Conservation (phyloP, 805 yeast species). For the Komagataella mondaviorum region DNA sequence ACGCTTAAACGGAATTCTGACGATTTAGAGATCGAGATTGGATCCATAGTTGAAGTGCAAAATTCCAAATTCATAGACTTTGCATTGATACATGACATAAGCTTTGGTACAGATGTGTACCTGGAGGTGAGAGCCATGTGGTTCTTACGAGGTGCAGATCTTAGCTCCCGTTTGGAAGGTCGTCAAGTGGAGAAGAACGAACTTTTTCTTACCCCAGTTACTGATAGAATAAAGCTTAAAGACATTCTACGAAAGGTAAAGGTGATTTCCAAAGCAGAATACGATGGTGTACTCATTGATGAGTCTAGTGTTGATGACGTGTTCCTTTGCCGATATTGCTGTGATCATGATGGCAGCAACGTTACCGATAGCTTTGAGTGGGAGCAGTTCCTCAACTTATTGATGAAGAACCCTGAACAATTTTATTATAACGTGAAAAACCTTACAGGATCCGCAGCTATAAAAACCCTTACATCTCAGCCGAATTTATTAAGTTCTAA, state of each 20-base stretch:
- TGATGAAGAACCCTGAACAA: conserved; percentile 14
- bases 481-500: not conserved
- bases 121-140: conserved; percentile 35
- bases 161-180: conserved; percentile 17
- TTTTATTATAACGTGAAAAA: conserved; percentile 18
- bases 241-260: conserved; percentile 30
- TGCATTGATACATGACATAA: conserved; percentile 37
- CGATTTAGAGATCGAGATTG: conserved; percentile 33
- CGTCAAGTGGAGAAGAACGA: conserved; percentile 24
- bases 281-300: conserved; percentile 19
- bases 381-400: conserved; percentile 15
- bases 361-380: conserved; percentile 26
- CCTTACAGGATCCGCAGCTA: conserved; percentile 15
- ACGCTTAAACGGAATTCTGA: conserved; percentile 28
- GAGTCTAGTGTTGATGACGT: conserved; percentile 18
- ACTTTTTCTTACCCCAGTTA: conserved; percentile 38
- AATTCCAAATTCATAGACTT: conserved; percentile 21
- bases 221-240: conserved; percentile 25
- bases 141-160: conserved; percentile 29
- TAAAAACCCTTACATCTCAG: conserved; percentile 5
- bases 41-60: conserved; percentile 35
- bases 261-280: conserved; percentile 25
- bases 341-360: conserved; percentile 20
- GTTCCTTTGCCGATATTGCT: conserved; percentile 28
- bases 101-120: conserved; percentile 32